Percentiles rank a stretch among this genome's conserved stretches.
These are phyloP conservation scores for Neurospora sublineolata DNA, from an alignment of 495 filamentous ascomycete species.

Conservation along the genomic window DNA sequence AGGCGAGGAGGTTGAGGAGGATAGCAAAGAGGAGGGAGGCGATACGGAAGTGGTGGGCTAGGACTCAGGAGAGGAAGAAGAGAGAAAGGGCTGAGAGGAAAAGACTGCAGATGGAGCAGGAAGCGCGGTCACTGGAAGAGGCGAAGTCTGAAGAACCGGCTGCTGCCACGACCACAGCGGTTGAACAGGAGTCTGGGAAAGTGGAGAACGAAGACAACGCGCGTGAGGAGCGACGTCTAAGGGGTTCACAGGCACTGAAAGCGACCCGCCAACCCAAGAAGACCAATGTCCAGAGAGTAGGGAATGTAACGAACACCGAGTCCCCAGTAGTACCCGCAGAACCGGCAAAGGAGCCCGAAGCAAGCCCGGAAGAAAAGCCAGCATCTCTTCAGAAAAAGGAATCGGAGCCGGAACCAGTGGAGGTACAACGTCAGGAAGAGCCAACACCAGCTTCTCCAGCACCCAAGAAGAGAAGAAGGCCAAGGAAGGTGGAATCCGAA, in stretches of 20 bases:
- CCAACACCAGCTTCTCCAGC: neutral
- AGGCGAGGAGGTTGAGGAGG: neutral
- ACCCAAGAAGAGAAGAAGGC: neutral
- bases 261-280: neutral
- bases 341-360: neutral
- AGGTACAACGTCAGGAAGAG: neutral
- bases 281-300: neutral
- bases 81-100: neutral
- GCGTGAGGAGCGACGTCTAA: neutral
- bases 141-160: neutral
- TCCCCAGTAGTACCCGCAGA: neutral
- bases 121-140: neutral
- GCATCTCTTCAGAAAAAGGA: neutral
- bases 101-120: neutral
- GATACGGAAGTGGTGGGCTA: neutral
- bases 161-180: neutral
- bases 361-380: neutral
- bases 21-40: neutral
- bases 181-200: neutral
- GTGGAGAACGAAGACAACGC: neutral
- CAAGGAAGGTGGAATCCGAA: neutral
- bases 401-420: neutral
- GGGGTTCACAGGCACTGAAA: neutral
- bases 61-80: neutral
- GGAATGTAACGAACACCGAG: neutral